phyloP scores from a whole-genome alignment of 352 stramenopile species.

The Pythium myriotylum region DNA sequence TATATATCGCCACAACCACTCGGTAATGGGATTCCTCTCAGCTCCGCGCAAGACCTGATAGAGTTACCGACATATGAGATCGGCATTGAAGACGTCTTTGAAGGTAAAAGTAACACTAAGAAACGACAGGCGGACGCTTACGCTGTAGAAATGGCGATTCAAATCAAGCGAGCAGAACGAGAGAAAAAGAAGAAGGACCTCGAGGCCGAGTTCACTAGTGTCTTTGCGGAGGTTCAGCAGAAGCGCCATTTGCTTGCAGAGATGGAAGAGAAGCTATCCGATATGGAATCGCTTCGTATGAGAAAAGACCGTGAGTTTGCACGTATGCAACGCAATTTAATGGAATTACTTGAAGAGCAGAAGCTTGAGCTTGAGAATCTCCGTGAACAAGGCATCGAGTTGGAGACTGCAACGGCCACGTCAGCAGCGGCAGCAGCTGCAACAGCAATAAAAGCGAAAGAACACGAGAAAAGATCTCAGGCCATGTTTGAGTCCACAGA shows the following conservation, averaged over 20 bases:
- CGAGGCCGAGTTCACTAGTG: constrained; percentile 90
- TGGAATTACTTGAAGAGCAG: constrained; percentile 94
- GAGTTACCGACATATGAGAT: constrained; percentile 43
- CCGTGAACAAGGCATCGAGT: constrained; percentile 90
- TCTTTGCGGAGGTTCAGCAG: constrained; percentile 89
- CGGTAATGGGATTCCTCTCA: constrained; percentile 46
- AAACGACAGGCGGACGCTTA: constrained; percentile 83
- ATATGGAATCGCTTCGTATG: constrained; percentile 93
- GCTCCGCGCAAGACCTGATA: neutral
- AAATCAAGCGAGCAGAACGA: constrained; percentile 91
- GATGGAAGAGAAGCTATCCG: constrained; percentile 86
- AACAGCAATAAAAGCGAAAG: constrained; percentile 89
- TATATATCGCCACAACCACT: constrained; percentile 38
- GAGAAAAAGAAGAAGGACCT: constrained; percentile 92
- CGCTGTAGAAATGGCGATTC: constrained; percentile 92
- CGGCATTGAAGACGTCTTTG: constrained; percentile 49
- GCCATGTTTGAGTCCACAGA: constrained; percentile 94
- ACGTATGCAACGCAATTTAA: constrained; percentile 90
- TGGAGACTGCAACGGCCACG: constrained; percentile 91
- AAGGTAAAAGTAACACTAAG: constrained; percentile 46
- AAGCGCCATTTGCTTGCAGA: constrained; percentile 82
- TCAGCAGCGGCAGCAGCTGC: constrained; percentile 89
- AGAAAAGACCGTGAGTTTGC: constrained; percentile 94
- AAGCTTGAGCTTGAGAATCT: constrained; percentile 92
- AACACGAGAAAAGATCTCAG: constrained; percentile 89